Evolutionary conservation across 116 monocot genomes (phyloP), one percentile per base, ranked within the genome.

Genomic region (Iris pallida): DNA sequence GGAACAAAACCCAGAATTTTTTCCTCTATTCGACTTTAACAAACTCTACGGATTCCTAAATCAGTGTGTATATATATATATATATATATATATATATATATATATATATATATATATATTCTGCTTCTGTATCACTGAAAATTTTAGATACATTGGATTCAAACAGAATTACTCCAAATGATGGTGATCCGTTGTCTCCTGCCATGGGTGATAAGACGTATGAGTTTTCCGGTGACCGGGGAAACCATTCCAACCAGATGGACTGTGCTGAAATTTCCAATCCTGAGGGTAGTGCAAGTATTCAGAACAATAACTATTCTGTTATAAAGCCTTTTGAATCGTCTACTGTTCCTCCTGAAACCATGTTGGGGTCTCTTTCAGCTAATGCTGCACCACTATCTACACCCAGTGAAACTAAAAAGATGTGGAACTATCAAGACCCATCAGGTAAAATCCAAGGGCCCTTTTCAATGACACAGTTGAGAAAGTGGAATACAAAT

Each of bases 391-490:
- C 60, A 47, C 15, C 41, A 49, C 30, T 66, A 55, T 59, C 72
- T 47, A 74, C 43, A n/a, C 52, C 72, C 6, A 79, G 65, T 66
- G 99, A 93, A 43, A 78, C 63, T 45, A 93, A 99, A 61, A 99
- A 99, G 76, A 79, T 90, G 20, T 93, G 99, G 99, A 80, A 86
- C 45, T 99, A 99, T 57, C 52, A 86, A 79, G 99, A 99, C 59
- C 99, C 99, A 53, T 67, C 90, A 55, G 90, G 90, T 48, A 99
- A 99, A 78, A 79, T 79, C 15, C 99, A 99, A 76, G 93, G 99
- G 16, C 88, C 99, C 16, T 99, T 99, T 75, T 86, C 93, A 20
- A 88, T 99, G 76, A 62, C 71, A 1, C 93, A 93, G 77, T 70
- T 99, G 77, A 73, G 86, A 46, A 99, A 99, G 58, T 99, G 99